These are phyloP conservation scores for Blastobotrys illinoisensis DNA, from an alignment of 1,139 yeast species.

Conservation along the genomic window DNA sequence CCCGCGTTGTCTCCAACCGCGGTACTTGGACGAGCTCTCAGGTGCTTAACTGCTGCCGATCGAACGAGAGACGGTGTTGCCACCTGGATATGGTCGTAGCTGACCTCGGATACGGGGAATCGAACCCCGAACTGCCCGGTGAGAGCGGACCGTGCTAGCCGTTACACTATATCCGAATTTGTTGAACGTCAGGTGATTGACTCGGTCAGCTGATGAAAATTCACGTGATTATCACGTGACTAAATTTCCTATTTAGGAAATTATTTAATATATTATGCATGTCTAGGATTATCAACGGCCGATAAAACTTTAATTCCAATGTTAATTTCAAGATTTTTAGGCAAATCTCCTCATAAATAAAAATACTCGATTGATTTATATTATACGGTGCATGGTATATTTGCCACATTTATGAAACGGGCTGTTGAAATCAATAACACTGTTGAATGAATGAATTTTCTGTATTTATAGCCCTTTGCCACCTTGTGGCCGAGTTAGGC, in stretches of 20 bases:
- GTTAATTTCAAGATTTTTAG: too few species aligned
- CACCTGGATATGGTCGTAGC: neutral
- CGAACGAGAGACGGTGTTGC: neutral
- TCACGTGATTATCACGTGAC: neutral
- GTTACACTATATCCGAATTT: constrained; percentile 1
- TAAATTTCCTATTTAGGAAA: neutral
- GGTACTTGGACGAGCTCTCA: neutral
- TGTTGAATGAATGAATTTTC: too few species aligned
- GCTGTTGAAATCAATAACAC: too few species aligned
- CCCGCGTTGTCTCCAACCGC: constrained; percentile 1
- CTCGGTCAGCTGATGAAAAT: neutral
- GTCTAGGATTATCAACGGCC: too few species aligned
- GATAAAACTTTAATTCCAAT: too few species aligned
- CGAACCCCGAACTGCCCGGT: constrained; percentile 4
- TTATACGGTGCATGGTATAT: too few species aligned
- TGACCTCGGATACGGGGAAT: constrained; percentile 3
- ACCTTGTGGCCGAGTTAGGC: too few species aligned
- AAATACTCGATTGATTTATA: too few species aligned
- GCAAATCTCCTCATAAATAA: too few species aligned
- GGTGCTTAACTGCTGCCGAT: neutral
- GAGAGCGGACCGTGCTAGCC: constrained; percentile 4
- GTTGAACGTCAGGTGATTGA: neutral
- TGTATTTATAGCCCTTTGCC: too few species aligned
- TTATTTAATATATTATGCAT: neutral
- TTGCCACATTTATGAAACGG: too few species aligned